Evolutionary conservation across 495 filamentous ascomycete genomes (phyloP).

Genomic region (Penicillium malachiteum): DNA sequence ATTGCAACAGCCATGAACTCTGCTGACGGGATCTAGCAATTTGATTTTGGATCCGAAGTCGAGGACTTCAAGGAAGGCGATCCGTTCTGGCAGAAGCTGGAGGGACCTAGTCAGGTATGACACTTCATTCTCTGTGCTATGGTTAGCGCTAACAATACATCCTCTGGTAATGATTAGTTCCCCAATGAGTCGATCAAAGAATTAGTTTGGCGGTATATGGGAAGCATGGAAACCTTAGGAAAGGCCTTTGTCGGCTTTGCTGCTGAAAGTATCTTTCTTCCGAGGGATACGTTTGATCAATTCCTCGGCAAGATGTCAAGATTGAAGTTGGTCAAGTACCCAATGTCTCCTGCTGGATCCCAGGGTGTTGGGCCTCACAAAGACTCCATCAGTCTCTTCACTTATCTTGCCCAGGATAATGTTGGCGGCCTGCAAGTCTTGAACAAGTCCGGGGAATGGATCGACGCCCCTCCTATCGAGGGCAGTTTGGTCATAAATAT

Average conservation of each 20-base stretch:
- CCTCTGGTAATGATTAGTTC: slow-evolving; percentile 48
- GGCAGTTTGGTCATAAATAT: slow-evolving; percentile 57
- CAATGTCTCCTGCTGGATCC: slow-evolving; percentile 60
- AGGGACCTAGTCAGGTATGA: slow-evolving; percentile 37
- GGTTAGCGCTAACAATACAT: background rate
- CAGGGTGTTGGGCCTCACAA: slow-evolving; percentile 89
- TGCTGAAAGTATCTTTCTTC: slow-evolving; percentile 78
- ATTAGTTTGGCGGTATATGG: slow-evolving; percentile 81
- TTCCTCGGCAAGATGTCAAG: slow-evolving; percentile 90
- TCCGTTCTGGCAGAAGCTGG: slow-evolving; percentile 67
- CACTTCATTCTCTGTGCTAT: background rate
- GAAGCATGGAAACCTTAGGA: slow-evolving; percentile 64
- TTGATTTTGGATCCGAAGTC: slow-evolving; percentile 41
- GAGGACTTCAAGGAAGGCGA: slow-evolving; percentile 55
- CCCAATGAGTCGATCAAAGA: slow-evolving; percentile 56
- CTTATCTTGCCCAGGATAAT: slow-evolving; percentile 55
- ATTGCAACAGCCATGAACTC: background rate
- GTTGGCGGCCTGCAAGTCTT: slow-evolving; percentile 51
- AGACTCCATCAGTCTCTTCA: slow-evolving; percentile 69
- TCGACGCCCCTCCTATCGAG: slow-evolving; percentile 46
- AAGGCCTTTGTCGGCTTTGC: slow-evolving; percentile 77
- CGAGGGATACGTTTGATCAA: slow-evolving; percentile 67
- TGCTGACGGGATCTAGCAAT: slow-evolving; percentile 30
- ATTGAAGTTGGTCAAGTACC: slow-evolving; percentile 91
- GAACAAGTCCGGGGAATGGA: slow-evolving; percentile 49